Evolutionary conservation across 331 rosid species (phyloP), one percentile per base, ranked within the genome.

Genomic region (Cydonia oblonga): DNA sequence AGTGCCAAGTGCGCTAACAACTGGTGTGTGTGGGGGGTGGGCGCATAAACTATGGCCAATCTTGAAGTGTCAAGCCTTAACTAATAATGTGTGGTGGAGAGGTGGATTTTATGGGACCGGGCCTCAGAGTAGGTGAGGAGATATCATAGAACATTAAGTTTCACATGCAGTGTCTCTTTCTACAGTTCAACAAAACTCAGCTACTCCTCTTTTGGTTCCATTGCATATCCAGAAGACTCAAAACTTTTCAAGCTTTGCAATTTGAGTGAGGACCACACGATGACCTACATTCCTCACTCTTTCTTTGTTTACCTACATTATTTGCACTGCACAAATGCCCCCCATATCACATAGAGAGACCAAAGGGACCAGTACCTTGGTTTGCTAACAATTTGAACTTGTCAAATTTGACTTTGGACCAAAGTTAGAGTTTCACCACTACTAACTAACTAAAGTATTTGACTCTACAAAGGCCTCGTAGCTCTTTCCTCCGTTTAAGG

Each of bases 111-210:
- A 44, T 64, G 65, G 74, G 73, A 20, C 46, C 20, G 76, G 69
- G 46, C 72, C 44, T 56, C 11, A 46, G 14, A 70, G 80, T 75
- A 57, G 83, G 73, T 80, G 83, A 70, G 49, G 73, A 42, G 58
- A 69, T 79, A 64, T 69, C 56, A 69, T 62, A 79, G n/a, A 70
- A 79, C 75, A 74, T 70, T 22, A 57, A 70, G 5, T 38, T 58
- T 56, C 80, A 75, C 83, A 75, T 80, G 83, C 80, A 64, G 56
- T 75, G 65, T 75, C 74, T 24, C 58, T 70, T 30, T 15, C 57
- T 56, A 8, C 40, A 46, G 24, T 11, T 6, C 25, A 6, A 49
- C 29, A 26, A 13, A 32, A 22, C 64, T 53, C 49, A 32, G 62
- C 58, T 32, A 32, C 70, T 9, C 42, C 9, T 25, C 53, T 38